A percentile compares a stretch with the other conserved stretches of the same genome.
phyloP scores from a whole-genome alignment of 2,329 filamentous ascomycete genomes.

The Periconia macrospinosa region DNA sequence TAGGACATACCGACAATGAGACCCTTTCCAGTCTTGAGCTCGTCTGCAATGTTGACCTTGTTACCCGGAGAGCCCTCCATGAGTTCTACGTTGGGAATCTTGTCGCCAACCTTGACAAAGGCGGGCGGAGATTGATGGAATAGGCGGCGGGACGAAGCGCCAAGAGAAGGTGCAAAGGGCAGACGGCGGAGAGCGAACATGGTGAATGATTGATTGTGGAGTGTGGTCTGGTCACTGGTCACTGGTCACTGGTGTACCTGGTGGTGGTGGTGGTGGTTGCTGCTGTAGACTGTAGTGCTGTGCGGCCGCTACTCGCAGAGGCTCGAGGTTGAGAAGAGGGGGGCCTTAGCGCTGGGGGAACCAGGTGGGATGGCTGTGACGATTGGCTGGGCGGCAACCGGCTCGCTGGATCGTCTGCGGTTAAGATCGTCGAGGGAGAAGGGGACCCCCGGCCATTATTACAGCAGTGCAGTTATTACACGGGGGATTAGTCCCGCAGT shows the following conservation, averaged over 20 bases:
- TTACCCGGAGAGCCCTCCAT: conserved; percentile 87
- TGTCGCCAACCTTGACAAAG: conserved; percentile 76
- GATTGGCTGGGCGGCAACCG: background rate
- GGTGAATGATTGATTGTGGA: conserved; percentile 1
- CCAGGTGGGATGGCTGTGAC: background rate
- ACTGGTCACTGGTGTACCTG: too few species aligned
- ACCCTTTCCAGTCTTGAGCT: conserved; percentile 71
- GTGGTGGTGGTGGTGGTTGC: too few species aligned
- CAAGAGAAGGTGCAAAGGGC: conserved; percentile 20
- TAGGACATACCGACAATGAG: conserved; percentile 64
- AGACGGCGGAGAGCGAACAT: conserved; percentile 33
- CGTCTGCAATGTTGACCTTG: conserved; percentile 83
- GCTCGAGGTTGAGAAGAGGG: background rate
- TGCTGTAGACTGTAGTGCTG: background rate
- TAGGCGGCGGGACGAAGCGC: conserved; percentile 24
- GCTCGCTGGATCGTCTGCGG: background rate
- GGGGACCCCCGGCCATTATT: too few species aligned
- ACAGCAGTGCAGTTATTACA: too few species aligned
- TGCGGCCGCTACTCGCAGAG: background rate
- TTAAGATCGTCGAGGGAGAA: background rate
- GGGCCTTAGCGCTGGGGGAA: background rate
- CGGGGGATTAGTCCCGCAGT: too few species aligned
- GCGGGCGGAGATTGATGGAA: conserved; percentile 68
- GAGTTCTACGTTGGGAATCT: conserved; percentile 74
- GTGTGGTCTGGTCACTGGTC: background rate